These are phyloP conservation scores for Hygrocybe coccinea DNA, from an alignment of 768 basidiomycete genomes.

Conservation along the genomic window DNA sequence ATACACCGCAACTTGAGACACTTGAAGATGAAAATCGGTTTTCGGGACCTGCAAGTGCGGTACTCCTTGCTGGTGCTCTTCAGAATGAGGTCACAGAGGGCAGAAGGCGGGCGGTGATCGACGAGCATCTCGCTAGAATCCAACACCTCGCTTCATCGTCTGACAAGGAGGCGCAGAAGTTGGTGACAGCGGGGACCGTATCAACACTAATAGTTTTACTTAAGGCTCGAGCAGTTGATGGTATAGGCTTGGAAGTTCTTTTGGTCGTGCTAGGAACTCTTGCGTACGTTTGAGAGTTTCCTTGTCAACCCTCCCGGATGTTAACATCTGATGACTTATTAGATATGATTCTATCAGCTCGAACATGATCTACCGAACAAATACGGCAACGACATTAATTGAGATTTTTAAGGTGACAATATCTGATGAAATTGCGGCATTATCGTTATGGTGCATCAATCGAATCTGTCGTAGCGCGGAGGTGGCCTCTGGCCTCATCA, in stretches of 20 bases:
- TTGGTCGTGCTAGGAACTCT: slow-evolving; percentile 21
- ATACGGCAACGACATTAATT: slow-evolving; percentile 19
- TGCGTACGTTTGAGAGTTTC: slow-evolving; percentile 12
- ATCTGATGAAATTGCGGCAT: slow-evolving; percentile 18
- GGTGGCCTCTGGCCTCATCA: slow-evolving; percentile 23
- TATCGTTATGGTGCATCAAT: slow-evolving; percentile 23
- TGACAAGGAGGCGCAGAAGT: slow-evolving; percentile 22
- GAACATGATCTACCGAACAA: slow-evolving; percentile 25
- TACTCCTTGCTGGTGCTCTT: slow-evolving; percentile 23
- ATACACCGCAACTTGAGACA: background rate
- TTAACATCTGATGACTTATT: background rate
- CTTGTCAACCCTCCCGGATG: background rate
- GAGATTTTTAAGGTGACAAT: slow-evolving; percentile 19
- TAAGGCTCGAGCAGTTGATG: slow-evolving; percentile 23
- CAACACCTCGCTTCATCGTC: slow-evolving; percentile 18
- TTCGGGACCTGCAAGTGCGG: slow-evolving; percentile 16
- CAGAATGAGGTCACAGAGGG: slow-evolving; percentile 22
- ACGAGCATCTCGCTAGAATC: slow-evolving; percentile 18
- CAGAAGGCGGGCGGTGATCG: slow-evolving; percentile 20
- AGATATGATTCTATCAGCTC: slow-evolving; percentile 24
- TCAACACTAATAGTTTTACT: slow-evolving; percentile 21
- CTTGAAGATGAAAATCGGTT: background rate
- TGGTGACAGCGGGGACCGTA: slow-evolving; percentile 24
- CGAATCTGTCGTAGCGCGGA: slow-evolving; percentile 22
- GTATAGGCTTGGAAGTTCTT: slow-evolving; percentile 20